Evolutionary conservation across 2,329 filamentous ascomycete species (phyloP).

Genomic region (Neoarthrinium moseri): DNA sequence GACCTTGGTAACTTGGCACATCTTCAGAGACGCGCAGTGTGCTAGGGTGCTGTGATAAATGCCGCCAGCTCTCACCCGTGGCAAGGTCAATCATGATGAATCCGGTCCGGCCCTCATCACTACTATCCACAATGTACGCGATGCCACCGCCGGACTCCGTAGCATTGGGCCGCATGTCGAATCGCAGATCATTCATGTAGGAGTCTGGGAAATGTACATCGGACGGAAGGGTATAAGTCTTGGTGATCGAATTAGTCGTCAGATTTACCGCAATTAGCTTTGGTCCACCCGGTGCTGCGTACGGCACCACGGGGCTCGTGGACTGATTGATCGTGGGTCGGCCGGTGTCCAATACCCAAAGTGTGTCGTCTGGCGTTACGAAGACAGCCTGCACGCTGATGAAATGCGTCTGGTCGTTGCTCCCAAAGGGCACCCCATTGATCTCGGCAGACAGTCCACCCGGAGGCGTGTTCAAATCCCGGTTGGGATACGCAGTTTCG

Average conservation of each 20-base stretch:
- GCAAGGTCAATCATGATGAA: slow-evolving; percentile 45
- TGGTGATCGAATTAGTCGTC: slow-evolving; percentile 32
- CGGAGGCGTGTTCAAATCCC: slow-evolving; percentile 32
- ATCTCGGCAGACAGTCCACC: slow-evolving; percentile 26
- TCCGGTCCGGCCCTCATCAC: slow-evolving; percentile 41
- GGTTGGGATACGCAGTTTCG: slow-evolving; percentile 43
- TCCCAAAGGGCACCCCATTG: slow-evolving; percentile 42
- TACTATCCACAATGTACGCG: slow-evolving; percentile 43
- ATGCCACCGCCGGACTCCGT: slow-evolving; percentile 37
- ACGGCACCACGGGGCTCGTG: slow-evolving; percentile 36
- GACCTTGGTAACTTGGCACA: slow-evolving; percentile 31
- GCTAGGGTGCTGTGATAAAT: slow-evolving; percentile 30
- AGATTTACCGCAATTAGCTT: slow-evolving; percentile 42
- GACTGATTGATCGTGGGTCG: slow-evolving; percentile 39
- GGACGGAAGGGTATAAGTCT: slow-evolving; percentile 39
- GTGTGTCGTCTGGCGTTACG: slow-evolving; percentile 40
- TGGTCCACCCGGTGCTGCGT: slow-evolving; percentile 41
- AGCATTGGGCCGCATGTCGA: slow-evolving; percentile 39
- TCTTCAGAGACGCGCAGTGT: slow-evolving; percentile 23
- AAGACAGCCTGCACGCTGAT: slow-evolving; percentile 44
- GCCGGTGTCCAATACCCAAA: slow-evolving; percentile 45
- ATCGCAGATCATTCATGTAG: slow-evolving; percentile 45
- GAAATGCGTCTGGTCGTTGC: slow-evolving; percentile 36
- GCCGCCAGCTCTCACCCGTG: slow-evolving; percentile 38
- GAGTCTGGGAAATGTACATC: slow-evolving; percentile 42